Base-by-base conservation (phyloP, 305 asterid species). In the Euphrasia arctica region DNA sequence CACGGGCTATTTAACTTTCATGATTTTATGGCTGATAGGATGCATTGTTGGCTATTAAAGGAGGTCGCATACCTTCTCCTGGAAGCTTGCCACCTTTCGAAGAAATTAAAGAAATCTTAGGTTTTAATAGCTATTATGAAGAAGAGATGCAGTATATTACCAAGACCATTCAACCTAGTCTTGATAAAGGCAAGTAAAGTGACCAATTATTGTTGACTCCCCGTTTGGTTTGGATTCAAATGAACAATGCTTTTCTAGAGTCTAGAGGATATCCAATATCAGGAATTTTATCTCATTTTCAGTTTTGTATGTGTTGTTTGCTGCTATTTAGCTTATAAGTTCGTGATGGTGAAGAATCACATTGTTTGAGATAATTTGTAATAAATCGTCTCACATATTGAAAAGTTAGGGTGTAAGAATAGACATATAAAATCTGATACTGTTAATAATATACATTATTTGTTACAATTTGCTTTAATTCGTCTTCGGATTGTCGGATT, bases 41-140 rank as follows among this genome's bases (percentile, higher is more conserved):
- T 52, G 91, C 98, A 27, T 72, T 91, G 63, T 56, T 67, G 75
- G 98, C 97, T 50, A 89, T 91, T 62, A 87, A 76, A 76, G 95
- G 98, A 70, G 97, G 98, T 60, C 94, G 93, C 55, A 47, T 89
- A 62, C 98, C 98, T 66, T 77, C 98, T 42, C 91, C 95, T 51
- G 95, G 98, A 79, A 89, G 86, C 82, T 85, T 89, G 95, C 98
- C 95, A 8, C 71, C 98, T 54, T 89, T 91, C 66, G 96, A 85
- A 75, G 98, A 91, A 80, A 65, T 89, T 18, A 89, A 91, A 70
- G 97, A 89, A 58, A 81, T 85, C 56, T 71, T 91, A 78, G 98
- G 97, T 72, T 91, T 91, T 74, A 83, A 89, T 79, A 54, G 64
- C 58, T 91, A 91, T 70, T 91, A 87, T 68, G 89, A 82, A 79